Evolutionary conservation across 2,329 filamentous ascomycete species (phyloP).

Genomic region (Mycosphaerella arachidis): DNA sequence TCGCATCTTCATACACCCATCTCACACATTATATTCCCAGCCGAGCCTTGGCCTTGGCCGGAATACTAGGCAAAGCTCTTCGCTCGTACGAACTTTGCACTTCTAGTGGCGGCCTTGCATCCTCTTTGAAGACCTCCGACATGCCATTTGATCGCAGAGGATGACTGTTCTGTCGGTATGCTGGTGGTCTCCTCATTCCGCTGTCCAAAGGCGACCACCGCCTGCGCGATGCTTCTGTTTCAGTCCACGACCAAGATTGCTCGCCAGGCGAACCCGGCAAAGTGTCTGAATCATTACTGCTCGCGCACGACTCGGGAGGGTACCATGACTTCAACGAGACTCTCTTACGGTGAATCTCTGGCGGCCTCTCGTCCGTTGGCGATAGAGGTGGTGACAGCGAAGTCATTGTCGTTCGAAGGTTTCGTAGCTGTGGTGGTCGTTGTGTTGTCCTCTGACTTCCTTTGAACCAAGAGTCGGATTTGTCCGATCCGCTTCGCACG

Average conservation of each 20-base stretch:
- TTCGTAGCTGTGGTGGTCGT: background rate
- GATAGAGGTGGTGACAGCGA: background rate
- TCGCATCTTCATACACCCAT: background rate
- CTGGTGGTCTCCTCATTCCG: background rate
- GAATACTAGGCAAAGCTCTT: background rate
- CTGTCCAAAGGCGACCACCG: background rate
- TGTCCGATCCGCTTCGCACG: background rate
- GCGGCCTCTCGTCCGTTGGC: background rate
- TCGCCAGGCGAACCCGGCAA: background rate
- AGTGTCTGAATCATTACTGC: background rate
- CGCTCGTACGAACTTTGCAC: background rate
- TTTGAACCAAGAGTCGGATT: background rate
- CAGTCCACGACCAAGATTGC: background rate
- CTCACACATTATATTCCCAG: background rate
- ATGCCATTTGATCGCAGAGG: background rate
- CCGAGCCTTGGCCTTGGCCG: background rate
- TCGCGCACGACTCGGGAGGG: background rate
- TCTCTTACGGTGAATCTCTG: background rate
- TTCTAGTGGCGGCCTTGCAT: background rate
- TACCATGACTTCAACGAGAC: background rate
- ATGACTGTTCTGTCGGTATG: background rate
- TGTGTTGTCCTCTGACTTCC: background rate
- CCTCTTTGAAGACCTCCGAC: background rate
- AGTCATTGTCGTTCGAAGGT: background rate
- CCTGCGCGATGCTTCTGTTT: background rate